A percentile compares a stretch with the other conserved stretches of the same genome.
Conservation (phyloP, 1,139 yeast species). For the Kodamaea alishanica region DNA sequence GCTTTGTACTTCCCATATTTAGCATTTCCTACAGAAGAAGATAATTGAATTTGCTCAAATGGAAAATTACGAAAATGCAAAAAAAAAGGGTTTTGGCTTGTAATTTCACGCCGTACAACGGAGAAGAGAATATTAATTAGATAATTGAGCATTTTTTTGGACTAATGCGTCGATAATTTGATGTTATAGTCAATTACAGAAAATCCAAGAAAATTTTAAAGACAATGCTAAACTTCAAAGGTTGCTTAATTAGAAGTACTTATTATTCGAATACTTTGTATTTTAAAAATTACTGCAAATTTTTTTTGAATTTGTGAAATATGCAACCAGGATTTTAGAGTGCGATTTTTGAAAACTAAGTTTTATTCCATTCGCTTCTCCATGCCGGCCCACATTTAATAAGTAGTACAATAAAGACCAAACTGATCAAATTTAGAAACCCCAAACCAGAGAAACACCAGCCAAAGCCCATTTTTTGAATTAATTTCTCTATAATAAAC, state of each 20-base stretch:
- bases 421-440: slow-evolving; percentile 33
- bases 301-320: not conserved
- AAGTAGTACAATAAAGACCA: slow-evolving; percentile 24
- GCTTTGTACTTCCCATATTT: too few species aligned
- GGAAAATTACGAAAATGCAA: too few species aligned
- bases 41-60: too few species aligned
- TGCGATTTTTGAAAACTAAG: too few species aligned
- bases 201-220: not conserved
- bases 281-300: not conserved
- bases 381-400: slow-evolving; percentile 26
- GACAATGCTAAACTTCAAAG: not conserved
- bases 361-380: slow-evolving; percentile 17
- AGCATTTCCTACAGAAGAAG: too few species aligned
- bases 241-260: not conserved
- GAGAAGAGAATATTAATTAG: too few species aligned
- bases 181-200: too few species aligned
- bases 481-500: slow-evolving; percentile 39
- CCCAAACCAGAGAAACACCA: slow-evolving; percentile 61
- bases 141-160: too few species aligned
- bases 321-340: too few species aligned
- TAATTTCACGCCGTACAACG: too few species aligned
- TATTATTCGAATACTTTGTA: not conserved
- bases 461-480: slow-evolving; percentile 48
- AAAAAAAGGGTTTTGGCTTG: too few species aligned
- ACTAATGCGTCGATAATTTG: too few species aligned